phyloP scores from a whole-genome alignment of 1,284 basidiomycete species.

The Boletus mariae region DNA sequence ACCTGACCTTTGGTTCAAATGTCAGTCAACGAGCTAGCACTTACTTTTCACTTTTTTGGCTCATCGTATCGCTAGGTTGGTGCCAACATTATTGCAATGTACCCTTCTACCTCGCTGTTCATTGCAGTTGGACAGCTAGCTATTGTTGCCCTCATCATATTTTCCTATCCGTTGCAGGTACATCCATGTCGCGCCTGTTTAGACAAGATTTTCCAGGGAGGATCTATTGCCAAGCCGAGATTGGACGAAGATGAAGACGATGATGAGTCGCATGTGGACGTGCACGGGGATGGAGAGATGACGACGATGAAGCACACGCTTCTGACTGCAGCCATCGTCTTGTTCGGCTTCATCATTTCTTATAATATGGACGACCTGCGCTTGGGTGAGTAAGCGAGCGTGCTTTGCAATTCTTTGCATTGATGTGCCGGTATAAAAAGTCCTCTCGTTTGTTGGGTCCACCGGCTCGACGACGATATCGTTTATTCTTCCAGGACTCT shows the following conservation, averaged over 20 bases:
- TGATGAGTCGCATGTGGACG: constrained; percentile 37
- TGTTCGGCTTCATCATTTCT: constrained; percentile 71
- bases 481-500: constrained; percentile 91
- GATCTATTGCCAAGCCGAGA: constrained; percentile 31
- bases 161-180: constrained; percentile 91
- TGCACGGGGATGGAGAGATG: constrained; percentile 64
- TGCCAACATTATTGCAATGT: constrained; percentile 93
- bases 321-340: constrained; percentile 73
- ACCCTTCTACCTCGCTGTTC: constrained; percentile 89
- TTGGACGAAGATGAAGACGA: constrained; percentile 42
- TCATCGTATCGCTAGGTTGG: constrained; percentile 55
- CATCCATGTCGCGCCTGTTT: constrained; percentile 92
- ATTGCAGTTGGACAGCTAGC: constrained; percentile 92
- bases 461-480: constrained; percentile 97
- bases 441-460: constrained; percentile 93
- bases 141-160: constrained; percentile 86
- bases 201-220: constrained; percentile 78
- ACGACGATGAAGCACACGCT: constrained; percentile 66
- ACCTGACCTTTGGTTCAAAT: constrained; percentile 91
- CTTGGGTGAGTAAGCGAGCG: constrained; percentile 55
- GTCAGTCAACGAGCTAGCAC: constrained; percentile 35
- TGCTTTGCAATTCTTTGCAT: constrained; percentile 8
- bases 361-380: constrained; percentile 82
- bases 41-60: background rate
- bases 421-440: constrained; percentile 39